These are phyloP conservation scores for Russula vinacea DNA, from an alignment of 768 basidiomycete species.

Conservation along the genomic window DNA sequence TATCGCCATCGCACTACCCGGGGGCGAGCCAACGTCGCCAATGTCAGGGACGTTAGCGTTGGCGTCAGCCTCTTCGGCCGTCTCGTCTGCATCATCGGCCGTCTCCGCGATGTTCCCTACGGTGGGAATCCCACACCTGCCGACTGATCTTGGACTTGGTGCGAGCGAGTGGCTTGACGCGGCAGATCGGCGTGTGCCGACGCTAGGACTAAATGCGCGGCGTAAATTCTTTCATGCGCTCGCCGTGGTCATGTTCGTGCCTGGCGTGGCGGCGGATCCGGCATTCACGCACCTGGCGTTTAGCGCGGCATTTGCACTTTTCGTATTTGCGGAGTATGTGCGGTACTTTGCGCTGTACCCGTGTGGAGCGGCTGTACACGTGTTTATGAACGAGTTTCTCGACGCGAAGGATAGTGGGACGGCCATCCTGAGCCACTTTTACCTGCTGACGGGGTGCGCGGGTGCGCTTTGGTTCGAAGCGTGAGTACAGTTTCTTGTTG, in stretches of 20 bases:
- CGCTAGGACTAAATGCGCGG: slow-evolving; percentile 84
- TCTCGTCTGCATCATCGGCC: slow-evolving; percentile 17
- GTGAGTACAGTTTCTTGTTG: slow-evolving; percentile 43
- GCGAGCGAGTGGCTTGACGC: slow-evolving; percentile 70
- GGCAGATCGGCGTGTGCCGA: slow-evolving; percentile 87
- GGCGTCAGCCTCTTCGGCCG: slow-evolving; percentile 17
- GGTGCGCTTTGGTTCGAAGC: slow-evolving; percentile 94
- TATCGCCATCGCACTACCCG: neutral
- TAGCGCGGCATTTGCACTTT: slow-evolving; percentile 90
- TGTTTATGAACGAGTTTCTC: slow-evolving; percentile 97
- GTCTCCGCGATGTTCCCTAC: slow-evolving; percentile 28
- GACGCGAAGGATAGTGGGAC: slow-evolving; percentile 94
- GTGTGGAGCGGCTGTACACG: slow-evolving; percentile 85
- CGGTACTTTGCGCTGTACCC: slow-evolving; percentile 99
- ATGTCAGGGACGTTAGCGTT: slow-evolving; percentile 11
- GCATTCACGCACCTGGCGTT: slow-evolving; percentile 95
- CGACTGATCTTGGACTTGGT: slow-evolving; percentile 44
- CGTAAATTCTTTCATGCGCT: slow-evolving; percentile 97
- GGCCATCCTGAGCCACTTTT: slow-evolving; percentile 96
- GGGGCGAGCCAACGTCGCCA: slow-evolving; percentile 24
- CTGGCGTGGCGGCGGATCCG: slow-evolving; percentile 90
- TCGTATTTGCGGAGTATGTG: slow-evolving; percentile 95
- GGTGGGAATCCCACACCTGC: slow-evolving; percentile 50
- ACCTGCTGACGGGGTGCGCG: slow-evolving; percentile 92
- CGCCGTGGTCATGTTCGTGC: slow-evolving; percentile 94